A percentile compares a stretch with the other conserved stretches of the same genome.
Conservation (phyloP, 768 basidiomycete genomes). For the Auricularia heimuer region DNA sequence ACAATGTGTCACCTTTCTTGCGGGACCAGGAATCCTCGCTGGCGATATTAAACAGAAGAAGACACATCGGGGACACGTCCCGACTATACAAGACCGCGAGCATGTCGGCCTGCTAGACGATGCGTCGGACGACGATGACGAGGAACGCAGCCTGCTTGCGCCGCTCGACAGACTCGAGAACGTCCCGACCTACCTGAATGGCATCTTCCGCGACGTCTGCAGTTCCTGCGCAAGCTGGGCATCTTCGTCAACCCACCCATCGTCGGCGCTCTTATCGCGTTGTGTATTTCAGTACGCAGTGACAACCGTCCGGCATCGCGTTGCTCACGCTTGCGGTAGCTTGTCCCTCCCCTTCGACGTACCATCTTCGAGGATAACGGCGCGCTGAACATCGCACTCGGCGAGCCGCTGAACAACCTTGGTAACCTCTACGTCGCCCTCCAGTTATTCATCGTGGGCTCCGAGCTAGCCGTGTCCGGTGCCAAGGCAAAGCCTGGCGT, state of each 20-base stretch:
- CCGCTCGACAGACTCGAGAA: background rate
- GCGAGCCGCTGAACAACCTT: background rate
- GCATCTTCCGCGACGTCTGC: background rate
- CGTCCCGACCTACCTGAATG: background rate
- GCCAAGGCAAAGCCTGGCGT: background rate
- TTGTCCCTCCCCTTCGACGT: background rate
- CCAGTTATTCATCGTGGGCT: background rate
- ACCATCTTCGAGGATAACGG: background rate
- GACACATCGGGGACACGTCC: background rate
- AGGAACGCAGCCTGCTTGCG: background rate
- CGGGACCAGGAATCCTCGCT: background rate
- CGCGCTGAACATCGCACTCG: background rate
- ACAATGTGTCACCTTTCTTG: background rate
- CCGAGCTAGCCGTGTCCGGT: background rate
- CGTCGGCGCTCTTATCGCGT: background rate
- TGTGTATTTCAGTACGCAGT: background rate
- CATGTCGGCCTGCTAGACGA: background rate
- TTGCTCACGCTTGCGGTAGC: background rate
- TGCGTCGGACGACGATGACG: background rate
- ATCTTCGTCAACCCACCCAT: background rate
- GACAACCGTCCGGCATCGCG: background rate
- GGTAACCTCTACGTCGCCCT: background rate
- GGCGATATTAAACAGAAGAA: background rate
- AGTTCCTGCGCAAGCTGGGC: background rate
- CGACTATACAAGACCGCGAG: background rate